These are phyloP conservation scores for Pythium dissimile DNA, from an alignment of 352 stramenopile genomes.

Conservation along the genomic window DNA sequence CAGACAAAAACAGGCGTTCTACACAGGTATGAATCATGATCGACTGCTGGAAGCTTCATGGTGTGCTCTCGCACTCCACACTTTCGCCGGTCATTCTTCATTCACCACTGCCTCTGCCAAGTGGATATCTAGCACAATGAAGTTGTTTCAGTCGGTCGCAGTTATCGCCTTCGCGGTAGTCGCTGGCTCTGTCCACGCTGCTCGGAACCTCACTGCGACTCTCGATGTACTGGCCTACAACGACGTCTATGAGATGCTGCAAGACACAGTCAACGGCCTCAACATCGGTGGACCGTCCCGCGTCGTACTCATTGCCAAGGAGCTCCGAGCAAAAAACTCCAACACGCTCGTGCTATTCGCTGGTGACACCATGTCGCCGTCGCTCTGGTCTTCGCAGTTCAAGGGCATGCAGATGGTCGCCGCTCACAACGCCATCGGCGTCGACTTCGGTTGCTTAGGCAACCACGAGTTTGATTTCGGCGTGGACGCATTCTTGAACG, in stretches of 20 bases:
- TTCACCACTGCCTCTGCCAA: not conserved
- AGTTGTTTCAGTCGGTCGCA: not conserved
- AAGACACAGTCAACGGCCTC: slow-evolving; percentile 45
- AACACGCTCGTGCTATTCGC: slow-evolving; percentile 72
- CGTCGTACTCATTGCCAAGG: slow-evolving; percentile 45
- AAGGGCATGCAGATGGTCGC: slow-evolving; percentile 71
- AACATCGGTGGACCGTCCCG: slow-evolving; percentile 55
- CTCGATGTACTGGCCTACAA: slow-evolving; percentile 63
- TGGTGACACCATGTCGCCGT: slow-evolving; percentile 67
- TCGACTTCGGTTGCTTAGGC: slow-evolving; percentile 61
- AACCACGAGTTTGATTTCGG: slow-evolving; percentile 81
- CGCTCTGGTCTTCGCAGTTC: slow-evolving; percentile 72
- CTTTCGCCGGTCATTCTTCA: not conserved
- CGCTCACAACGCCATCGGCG: slow-evolving; percentile 60
- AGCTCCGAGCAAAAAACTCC: slow-evolving; percentile 43
- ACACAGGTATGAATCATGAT: too few relatives aligned
- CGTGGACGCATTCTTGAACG: slow-evolving; percentile 67
- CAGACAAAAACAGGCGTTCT: too few relatives aligned
- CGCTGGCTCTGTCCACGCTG: not conserved
- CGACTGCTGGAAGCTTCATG: too few relatives aligned
- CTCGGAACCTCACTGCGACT: slow-evolving; percentile 32
- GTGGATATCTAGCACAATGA: too few relatives aligned
- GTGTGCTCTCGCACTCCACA: too few relatives aligned
- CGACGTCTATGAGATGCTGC: slow-evolving; percentile 70
- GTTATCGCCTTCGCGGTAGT: not conserved